Base-by-base conservation (phyloP, 2,329 filamentous ascomycete genomes). In the Hirsutella minnesotensis region DNA sequence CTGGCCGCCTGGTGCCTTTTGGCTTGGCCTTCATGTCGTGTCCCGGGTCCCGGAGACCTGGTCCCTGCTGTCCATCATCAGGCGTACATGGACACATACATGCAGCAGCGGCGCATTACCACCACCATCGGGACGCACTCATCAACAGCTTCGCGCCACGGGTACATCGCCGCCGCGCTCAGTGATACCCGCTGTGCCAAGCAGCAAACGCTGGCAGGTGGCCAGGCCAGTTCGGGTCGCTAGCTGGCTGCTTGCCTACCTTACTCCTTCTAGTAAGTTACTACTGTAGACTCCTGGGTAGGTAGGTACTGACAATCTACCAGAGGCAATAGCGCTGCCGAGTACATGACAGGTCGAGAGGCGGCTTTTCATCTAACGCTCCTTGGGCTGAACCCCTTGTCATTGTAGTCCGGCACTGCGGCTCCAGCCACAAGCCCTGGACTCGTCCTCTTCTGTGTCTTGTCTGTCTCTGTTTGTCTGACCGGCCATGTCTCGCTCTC, bases 301-400 rank as follows among this genome's bases (percentile, higher is more conserved):
- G n/a, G n/a, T n/a, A n/a, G n/a, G n/a, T n/a, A n/a, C n/a, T n/a
- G n/a, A n/a, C 7, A 27, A 27, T 27, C 24, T 12, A 5, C 33
- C 33, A 18, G 5, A n/a, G 33, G 33, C 33, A 18, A 35, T 35
- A 35, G 33, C 33, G 33, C 33, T 35, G 33, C 35, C 35, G 19
- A 37, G 18, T 37, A 21, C 18, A 21, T 37, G 38, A 39, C 42
- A 40, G 30, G 38, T 40, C 41, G n/a, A 39, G 24, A 39, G 37
- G 29, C 21, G 13, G 37, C 41, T 36, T 27, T 19, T 39, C 37
- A 39, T 36, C 36, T 27, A 24, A 38, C 36, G 16, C 40, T 21
- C 24, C 18, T 24, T 37, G 36, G 43, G 29, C 43, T 44, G 43
- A 44, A 35, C 43, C 43, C 39, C 43, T 44, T 33, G 39, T 34